These are phyloP conservation scores for Colletotrichum cereale DNA, from an alignment of 2,329 filamentous ascomycete species.

Conservation along the genomic window DNA sequence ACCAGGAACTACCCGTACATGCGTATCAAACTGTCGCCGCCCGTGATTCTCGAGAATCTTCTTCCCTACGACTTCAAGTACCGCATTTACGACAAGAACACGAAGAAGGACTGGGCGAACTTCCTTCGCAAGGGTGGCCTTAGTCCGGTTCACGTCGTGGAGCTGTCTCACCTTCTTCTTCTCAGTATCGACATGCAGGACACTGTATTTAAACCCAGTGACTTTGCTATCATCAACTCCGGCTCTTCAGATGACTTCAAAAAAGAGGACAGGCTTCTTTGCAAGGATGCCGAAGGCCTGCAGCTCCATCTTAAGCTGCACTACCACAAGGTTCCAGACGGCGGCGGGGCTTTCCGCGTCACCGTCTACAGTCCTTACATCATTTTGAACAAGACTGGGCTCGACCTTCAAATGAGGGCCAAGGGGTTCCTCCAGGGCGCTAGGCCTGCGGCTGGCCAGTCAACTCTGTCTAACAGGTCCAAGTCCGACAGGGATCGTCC, in stretches of 20 bases:
- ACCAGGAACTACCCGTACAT: conserved; percentile 89
- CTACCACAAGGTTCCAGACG: conserved; percentile 90
- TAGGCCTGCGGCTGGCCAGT: conserved; percentile 85
- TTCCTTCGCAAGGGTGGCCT: conserved; percentile 96
- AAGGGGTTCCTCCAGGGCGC: conserved; percentile 90
- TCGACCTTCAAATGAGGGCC: conserved; percentile 87
- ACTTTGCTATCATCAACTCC: conserved; percentile 97
- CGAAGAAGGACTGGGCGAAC: conserved; percentile 98
- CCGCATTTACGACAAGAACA: conserved; percentile 98
- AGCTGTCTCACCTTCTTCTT: conserved; percentile 91
- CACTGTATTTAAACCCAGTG: conserved; percentile 92
- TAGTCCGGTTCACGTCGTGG: conserved; percentile 96
- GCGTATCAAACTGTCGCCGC: conserved; percentile 90
- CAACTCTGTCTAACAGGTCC: conserved; percentile 61
- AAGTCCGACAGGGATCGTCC: conserved; percentile 66
- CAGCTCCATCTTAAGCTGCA: conserved; percentile 86
- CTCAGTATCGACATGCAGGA: conserved; percentile 98
- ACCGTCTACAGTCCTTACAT: conserved; percentile 96
- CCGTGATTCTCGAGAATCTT: conserved; percentile 93
- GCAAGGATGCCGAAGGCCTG: conserved; percentile 87
- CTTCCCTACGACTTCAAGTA: conserved; percentile 99
- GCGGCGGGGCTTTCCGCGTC: conserved; percentile 95
- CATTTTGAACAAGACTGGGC: conserved; percentile 92
- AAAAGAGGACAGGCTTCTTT: conserved; percentile 81
- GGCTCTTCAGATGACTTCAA: conserved; percentile 89